Base-by-base conservation (phyloP, 73 alveolate genomes). In the Uronychia binucleata region DNA sequence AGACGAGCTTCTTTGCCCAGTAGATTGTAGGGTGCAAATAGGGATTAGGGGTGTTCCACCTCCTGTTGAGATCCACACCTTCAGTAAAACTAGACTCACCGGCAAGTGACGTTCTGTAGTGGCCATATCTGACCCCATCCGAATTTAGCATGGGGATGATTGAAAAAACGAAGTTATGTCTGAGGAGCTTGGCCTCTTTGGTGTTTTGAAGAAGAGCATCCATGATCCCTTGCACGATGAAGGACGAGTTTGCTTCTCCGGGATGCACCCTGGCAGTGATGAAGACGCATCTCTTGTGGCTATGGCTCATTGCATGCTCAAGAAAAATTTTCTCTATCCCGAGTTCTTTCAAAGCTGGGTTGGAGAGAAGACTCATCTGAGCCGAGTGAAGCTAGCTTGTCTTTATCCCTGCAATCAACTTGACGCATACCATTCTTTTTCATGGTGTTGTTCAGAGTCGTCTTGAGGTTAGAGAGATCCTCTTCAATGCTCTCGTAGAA, bases 61-160 rank as follows among this genome's bases (percentile, higher is more conserved):
- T 75, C 81, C 99, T 93, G 89, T 95, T 95, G 79, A 95, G 78
- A 91, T 95, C 99, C 78, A 94, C 93, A n/a, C n/a, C n/a, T n/a
- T n/a, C n/a, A n/a, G n/a, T n/a, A n/a, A n/a, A n/a, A n/a, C n/a
- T n/a, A n/a, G n/a, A n/a, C n/a, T n/a, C n/a, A 34, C 99, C 99
- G n/a, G 82, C 58, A 30, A 95, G 30, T 46, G 94, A 91, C 31
- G 91, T 83, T 83, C 99, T 75, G 77, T 91, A 93, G 84, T 95
- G 94, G 11, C 99, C 99, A 91, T 85, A 95, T 14, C 91, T 88
- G 33, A 95, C 99, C 32, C 97, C 97, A 79, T 93, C 97, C 19
- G 93, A 78, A 90, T 93, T 93, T 5, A 93, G 77, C 97, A 93
- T 95, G 35, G 99, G 99, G 29, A 95, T 84, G 30, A 95, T 91